These are phyloP conservation scores for Beauveria bassiana DNA, from an alignment of 2,329 filamentous ascomycete genomes.

Conservation along the genomic window DNA sequence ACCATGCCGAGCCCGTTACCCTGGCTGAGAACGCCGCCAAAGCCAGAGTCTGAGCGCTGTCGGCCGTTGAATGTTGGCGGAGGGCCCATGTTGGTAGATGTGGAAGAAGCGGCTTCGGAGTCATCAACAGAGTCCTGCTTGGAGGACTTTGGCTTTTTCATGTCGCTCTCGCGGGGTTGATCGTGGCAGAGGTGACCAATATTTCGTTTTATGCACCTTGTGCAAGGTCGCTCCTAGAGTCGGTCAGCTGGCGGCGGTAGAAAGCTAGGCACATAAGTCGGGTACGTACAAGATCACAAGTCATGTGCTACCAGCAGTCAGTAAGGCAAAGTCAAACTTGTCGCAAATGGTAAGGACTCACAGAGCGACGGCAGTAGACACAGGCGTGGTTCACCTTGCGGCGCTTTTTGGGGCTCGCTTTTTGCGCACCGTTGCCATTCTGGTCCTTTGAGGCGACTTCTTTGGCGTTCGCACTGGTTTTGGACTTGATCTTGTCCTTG, in stretches of 20 bases:
- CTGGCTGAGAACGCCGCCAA: conserved; percentile 24
- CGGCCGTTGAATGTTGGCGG: conserved; percentile 37
- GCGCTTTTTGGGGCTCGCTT: conserved; percentile 69
- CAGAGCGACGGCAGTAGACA: conserved; percentile 84
- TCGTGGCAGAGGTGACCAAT: conserved; percentile 98
- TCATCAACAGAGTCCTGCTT: conserved; percentile 55
- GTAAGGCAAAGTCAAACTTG: conserved; percentile 10
- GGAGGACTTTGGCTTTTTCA: conserved; percentile 72
- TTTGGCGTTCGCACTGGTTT: conserved; percentile 13
- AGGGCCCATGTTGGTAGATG: conserved; percentile 46
- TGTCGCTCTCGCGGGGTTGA: conserved; percentile 77
- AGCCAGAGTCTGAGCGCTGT: conserved; percentile 11
- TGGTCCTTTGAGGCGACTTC: conserved; percentile 22
- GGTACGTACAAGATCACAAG: conserved; percentile 74
- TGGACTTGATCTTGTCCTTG: conserved; percentile 14
- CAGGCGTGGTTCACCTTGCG: conserved; percentile 87
- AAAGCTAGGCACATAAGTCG: conserved; percentile 12
- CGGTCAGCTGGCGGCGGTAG: conserved; percentile 19
- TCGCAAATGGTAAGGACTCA: conserved; percentile 44
- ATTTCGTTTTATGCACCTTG: conserved; percentile 94
- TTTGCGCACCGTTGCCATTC: conserved; percentile 17
- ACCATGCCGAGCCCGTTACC: conserved; percentile 24
- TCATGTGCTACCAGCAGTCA: conserved; percentile 63
- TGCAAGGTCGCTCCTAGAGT: conserved; percentile 82
- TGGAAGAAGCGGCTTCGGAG: conserved; percentile 40